Conservation (phyloP, 2,329 filamentous ascomycete species). For the Tolypocladium tropicale region DNA sequence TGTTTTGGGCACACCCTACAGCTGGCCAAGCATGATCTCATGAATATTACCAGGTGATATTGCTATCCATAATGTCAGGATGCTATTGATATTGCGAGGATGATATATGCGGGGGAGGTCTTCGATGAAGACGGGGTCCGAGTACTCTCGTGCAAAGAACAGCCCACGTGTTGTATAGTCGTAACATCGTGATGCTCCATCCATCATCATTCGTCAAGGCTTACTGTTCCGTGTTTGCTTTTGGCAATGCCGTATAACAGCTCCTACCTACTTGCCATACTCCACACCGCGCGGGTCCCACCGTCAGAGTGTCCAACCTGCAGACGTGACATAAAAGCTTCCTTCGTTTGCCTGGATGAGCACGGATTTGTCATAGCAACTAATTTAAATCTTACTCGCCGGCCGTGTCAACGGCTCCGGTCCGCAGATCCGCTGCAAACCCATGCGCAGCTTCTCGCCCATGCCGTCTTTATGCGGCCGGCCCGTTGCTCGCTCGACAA, state of each 20-base stretch:
- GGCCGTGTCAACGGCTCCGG: constrained; percentile 8
- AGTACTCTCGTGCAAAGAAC: not conserved
- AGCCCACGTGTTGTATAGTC: not conserved
- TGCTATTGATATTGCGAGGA: no score
- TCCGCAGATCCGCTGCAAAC: constrained; percentile 42
- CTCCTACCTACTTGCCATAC: no score
- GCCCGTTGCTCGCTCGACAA: constrained; percentile 65
- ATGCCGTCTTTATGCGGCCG: constrained; percentile 59
- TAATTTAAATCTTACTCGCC: constrained; percentile 1
- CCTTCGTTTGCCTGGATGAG: not conserved
- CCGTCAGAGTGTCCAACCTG: no score
- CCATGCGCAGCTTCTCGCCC: constrained; percentile 44
- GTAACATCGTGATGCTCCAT: not conserved
- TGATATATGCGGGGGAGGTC: not conserved
- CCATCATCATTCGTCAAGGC: not conserved
- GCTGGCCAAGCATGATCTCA: no score
- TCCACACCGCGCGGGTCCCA: no score
- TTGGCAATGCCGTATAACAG: no score
- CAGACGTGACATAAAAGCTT: not conserved
- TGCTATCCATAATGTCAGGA: no score
- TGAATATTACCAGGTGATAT: no score
- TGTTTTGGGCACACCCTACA: no score
- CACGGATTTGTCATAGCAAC: not conserved
- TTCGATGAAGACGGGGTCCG: not conserved
- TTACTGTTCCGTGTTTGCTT: no score